Evolutionary conservation across 2,329 filamentous ascomycete species (phyloP).

Genomic region (Ceratocystis alfenasii): DNA sequence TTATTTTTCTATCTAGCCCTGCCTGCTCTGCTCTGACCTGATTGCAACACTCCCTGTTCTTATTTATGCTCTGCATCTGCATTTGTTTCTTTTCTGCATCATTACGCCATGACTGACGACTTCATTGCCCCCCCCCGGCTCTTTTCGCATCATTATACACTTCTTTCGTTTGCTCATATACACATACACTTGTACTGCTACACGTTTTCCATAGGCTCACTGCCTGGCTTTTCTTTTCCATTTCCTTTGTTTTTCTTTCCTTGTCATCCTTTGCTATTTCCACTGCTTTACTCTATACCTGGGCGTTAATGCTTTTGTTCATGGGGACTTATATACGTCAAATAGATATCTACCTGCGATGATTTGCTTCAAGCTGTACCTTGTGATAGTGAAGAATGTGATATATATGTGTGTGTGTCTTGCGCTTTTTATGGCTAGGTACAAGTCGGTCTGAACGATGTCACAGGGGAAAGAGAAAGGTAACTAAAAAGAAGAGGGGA

Average conservation of each 20-base stretch:
- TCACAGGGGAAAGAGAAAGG: background rate
- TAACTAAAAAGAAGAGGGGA: background rate
- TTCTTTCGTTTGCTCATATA: conserved; percentile 12
- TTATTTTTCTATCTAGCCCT: background rate
- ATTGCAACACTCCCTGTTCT: background rate
- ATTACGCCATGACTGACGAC: background rate
- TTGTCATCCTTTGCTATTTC: background rate
- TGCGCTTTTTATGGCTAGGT: background rate
- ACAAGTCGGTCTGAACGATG: background rate
- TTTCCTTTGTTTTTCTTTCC: background rate
- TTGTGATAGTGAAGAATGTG: background rate
- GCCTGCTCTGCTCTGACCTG: background rate
- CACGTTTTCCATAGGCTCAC: conserved; percentile 1
- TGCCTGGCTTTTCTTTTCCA: conserved; percentile 3
- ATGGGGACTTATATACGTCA: background rate
- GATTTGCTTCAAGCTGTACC: no score
- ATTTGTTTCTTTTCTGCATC: conserved; percentile 1
- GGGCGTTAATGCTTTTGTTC: conserved; percentile 5
- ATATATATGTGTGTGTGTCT: background rate
- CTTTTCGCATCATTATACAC: conserved; percentile 9
- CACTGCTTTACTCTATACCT: background rate
- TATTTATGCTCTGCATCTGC: background rate
- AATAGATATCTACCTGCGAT: background rate
- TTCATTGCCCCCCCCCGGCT: background rate
- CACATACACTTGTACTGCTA: background rate